Evolutionary conservation across 129 eudicot species (phyloP).

Genomic region (Ambrosia trifida): DNA sequence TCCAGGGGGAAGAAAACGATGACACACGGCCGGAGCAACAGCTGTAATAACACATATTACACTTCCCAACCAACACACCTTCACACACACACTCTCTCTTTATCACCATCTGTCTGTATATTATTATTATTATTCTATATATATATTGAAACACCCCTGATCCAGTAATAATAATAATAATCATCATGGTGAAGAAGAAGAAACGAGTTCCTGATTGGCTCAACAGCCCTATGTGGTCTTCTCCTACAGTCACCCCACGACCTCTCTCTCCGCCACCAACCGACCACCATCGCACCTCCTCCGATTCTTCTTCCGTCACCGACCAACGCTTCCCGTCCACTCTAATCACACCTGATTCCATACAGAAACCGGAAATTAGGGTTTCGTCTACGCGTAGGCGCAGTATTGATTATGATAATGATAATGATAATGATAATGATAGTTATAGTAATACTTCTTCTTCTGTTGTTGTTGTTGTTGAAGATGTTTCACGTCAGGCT

Average conservation of each 20-base stretch:
- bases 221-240: constrained; percentile 85
- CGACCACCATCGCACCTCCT: constrained; percentile 29
- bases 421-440: too few relatives aligned
- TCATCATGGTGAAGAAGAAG: constrained; percentile 66
- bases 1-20: constrained; percentile 36
- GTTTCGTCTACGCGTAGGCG: constrained; percentile 49
- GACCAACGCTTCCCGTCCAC: constrained; percentile 35
- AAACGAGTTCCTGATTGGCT: constrained; percentile 89
- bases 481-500: constrained; percentile 66
- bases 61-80: constrained; percentile 12
- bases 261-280: constrained; percentile 28
- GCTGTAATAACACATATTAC: constrained; percentile 15
- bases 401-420: constrained; percentile 29
- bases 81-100: neutral
- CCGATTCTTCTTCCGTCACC: constrained; percentile 25
- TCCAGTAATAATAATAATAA: neutral
- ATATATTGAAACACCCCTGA: too few relatives aligned
- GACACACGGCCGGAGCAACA: constrained; percentile 36
- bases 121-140: too few relatives aligned
- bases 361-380: constrained; percentile 44
- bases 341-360: constrained; percentile 30
- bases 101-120: neutral
- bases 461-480: constrained; percentile 16
- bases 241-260: constrained; percentile 48
- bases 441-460: constrained; percentile 11